Base-by-base conservation (phyloP, 2,329 filamentous ascomycete genomes). In the Verticillium alfalfae region DNA sequence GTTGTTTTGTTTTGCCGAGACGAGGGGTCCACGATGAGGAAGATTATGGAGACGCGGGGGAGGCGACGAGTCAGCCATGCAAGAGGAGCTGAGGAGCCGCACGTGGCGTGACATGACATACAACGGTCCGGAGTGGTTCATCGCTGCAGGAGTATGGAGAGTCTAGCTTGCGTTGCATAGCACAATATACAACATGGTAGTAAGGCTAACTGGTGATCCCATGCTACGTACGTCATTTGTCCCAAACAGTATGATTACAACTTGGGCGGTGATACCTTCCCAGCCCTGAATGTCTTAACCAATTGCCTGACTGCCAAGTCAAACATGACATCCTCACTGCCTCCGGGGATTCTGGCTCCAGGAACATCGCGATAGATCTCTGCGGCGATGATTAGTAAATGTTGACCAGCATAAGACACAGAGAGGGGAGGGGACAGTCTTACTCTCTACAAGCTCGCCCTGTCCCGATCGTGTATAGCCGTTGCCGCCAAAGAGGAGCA, bases 401-500 rank as follows among this genome's bases (percentile, higher is more conserved):
- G 2, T 12, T 22, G n/a, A 9, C 18, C n/a, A 52, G 45, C 8
- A 37, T 37, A 9, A 18, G 22, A 13, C 8, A 52, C 10, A 3
- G 4, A 31, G 9, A 22, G 45, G 12, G 22, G 10, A 10, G 3
- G 8, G 12, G 22, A 9, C 5, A 1, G 8, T 84, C 84, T 80
- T 77, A 84, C 88, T 84, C 72, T 92, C 89, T 37, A 85, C 82
- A 65, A 91, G 76, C 73, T 91, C 88, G 22, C 90, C 90, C 72
- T 89, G 86, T 0, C 90, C 90, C 13, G 81, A 83, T 64, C 81
- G 82, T 0, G 89, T 91, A 67, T 86, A 91, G 0, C 89, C 90
- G 70, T 88, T 90, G 2, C 90, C 90, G 3, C 90, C 90, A 71
- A 92, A 92, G 31, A 93, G 73, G 61, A 92, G 72, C 56, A 91